phyloP scores from a whole-genome alignment of 2,329 filamentous ascomycete genomes.

The Fusarium sp. region DNA sequence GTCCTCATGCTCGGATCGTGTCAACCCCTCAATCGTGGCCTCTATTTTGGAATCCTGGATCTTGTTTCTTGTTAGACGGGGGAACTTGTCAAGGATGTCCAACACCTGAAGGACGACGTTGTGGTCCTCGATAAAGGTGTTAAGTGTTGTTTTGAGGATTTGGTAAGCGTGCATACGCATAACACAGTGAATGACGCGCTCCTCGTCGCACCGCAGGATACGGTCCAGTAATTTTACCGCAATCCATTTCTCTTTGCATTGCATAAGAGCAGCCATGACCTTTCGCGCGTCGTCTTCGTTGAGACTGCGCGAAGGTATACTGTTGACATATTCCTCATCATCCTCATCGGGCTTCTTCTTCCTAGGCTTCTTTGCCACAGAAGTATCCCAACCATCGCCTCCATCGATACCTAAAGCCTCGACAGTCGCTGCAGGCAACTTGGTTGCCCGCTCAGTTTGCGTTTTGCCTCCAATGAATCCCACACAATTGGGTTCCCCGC shows the following conservation, averaged over 20 bases:
- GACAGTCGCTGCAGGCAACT: slow-evolving; percentile 88
- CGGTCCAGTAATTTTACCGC: slow-evolving; percentile 92
- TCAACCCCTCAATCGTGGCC: slow-evolving; percentile 77
- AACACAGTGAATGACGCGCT: slow-evolving; percentile 86
- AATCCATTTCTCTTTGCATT: slow-evolving; percentile 99
- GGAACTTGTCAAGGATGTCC: slow-evolving; percentile 88
- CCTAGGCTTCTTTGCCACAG: slow-evolving; percentile 87
- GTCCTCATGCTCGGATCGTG: slow-evolving; percentile 76
- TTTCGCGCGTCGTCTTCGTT: slow-evolving; percentile 88
- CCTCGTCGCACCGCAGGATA: slow-evolving; percentile 87
- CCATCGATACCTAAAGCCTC: slow-evolving; percentile 97
- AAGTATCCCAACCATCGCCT: slow-evolving; percentile 90
- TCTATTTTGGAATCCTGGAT: slow-evolving; percentile 97
- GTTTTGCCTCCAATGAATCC: slow-evolving; percentile 98
- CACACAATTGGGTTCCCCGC: slow-evolving; percentile 92
- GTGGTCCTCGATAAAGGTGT: slow-evolving; percentile 87
- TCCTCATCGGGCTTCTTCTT: slow-evolving; percentile 94
- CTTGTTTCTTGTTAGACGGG: slow-evolving; percentile 94
- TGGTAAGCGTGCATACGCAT: slow-evolving; percentile 98
- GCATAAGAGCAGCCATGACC: slow-evolving; percentile 96
- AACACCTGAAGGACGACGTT: slow-evolving; percentile 92
- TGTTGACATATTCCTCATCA: slow-evolving; percentile 96
- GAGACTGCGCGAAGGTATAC: slow-evolving; percentile 81
- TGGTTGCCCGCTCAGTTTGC: slow-evolving; percentile 94
- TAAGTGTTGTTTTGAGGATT: slow-evolving; percentile 88